Evolutionary conservation across 306 rosid species (phyloP).

Genomic region (Malus domestica): ASM211411v1 NC_041804.1:4544001-4544500

Average conservation of each 20-base stretch:
- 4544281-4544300: background rate
- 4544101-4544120: background rate
- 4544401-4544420: constrained; percentile 86
- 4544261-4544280: background rate
- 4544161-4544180: background rate
- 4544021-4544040: constrained; percentile 87
- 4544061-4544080: constrained; percentile 50
- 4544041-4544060: constrained; percentile 93
- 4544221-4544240: background rate
- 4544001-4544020: constrained; percentile 92
- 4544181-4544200: background rate
- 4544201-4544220: background rate
- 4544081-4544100: constrained; percentile 5
- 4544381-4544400: constrained; percentile 85
- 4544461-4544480: constrained; percentile 13
- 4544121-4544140: background rate
- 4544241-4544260: background rate
- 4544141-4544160: background rate
- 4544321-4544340: background rate
- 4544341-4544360: constrained; percentile 40
- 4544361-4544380: constrained; percentile 95
- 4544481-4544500: constrained; percentile 27
- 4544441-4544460: background rate
- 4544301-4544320: background rate
- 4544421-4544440: constrained; percentile 63